Percentiles rank a stretch among this genome's conserved stretches.
Evolutionary conservation across 352 stramenopile genomes (phyloP).

Genomic region (Pythium pyrilobum): DNA sequence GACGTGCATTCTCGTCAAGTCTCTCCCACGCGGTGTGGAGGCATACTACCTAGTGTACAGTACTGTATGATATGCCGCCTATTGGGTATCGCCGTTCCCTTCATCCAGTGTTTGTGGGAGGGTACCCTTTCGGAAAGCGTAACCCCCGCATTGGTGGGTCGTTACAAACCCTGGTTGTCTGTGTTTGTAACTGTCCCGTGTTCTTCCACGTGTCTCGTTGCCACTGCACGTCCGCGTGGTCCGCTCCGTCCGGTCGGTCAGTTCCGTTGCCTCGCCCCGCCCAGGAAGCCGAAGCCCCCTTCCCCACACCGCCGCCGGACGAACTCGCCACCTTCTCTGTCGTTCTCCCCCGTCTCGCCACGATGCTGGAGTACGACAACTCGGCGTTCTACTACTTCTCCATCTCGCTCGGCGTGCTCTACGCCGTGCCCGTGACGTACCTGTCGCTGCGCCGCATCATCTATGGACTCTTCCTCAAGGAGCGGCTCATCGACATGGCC

Average conservation of each 20-base stretch:
- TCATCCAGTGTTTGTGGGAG: no score
- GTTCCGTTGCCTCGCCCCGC: slow-evolving; percentile 2
- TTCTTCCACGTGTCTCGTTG: slow-evolving; percentile 29
- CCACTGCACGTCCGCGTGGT: no score
- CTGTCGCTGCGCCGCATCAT: slow-evolving; percentile 75
- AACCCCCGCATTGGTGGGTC: no score
- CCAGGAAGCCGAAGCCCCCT: not conserved
- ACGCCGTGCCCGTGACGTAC: slow-evolving; percentile 95
- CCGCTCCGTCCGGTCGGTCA: slow-evolving; percentile 9
- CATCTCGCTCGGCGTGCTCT: slow-evolving; percentile 95
- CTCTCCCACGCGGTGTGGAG: no score
- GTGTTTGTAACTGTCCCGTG: slow-evolving; percentile 12
- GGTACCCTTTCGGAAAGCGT: no score
- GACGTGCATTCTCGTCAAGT: no score
- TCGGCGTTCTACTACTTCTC: slow-evolving; percentile 99
- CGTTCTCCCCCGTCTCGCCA: no score
- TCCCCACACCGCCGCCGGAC: no score
- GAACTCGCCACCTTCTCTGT: no score
- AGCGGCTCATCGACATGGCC: slow-evolving; percentile 79
- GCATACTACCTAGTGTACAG: no score
- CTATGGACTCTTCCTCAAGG: slow-evolving; percentile 88
- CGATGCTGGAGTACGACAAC: slow-evolving; percentile 99
- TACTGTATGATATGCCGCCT: no score
- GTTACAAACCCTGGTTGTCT: slow-evolving; percentile 2
- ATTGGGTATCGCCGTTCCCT: no score